phyloP scores from a whole-genome alignment of 805 yeast species.

The Helenozyma baotianmanensis region DNA sequence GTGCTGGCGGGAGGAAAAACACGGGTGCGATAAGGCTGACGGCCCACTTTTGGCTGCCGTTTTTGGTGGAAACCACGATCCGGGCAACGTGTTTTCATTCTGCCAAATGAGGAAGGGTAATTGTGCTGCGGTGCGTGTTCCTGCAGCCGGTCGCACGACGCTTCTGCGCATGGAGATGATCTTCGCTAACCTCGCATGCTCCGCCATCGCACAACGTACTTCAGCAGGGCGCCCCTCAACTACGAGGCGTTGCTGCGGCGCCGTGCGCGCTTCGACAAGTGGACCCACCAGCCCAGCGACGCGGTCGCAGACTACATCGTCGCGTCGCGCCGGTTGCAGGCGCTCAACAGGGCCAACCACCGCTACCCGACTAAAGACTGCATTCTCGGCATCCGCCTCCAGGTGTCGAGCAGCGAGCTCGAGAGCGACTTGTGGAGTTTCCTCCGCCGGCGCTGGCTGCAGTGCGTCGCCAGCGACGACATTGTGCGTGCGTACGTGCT shows the following conservation, averaged over 20 bases:
- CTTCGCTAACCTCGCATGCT: no score
- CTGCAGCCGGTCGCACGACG: no score
- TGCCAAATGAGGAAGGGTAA: slow-evolving; percentile 6
- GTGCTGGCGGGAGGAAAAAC: no score
- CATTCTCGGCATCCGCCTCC: slow-evolving; percentile 6
- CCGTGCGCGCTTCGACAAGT: slow-evolving; percentile 4
- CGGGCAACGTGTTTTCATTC: slow-evolving; percentile 4
- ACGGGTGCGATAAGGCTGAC: no score
- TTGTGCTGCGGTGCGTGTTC: not conserved
- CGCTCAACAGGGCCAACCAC: slow-evolving; percentile 3
- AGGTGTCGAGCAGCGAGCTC: slow-evolving; percentile 9
- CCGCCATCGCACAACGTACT: no score
- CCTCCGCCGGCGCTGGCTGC: slow-evolving; percentile 9
- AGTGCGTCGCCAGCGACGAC: slow-evolving; percentile 4
- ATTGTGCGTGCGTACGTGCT: slow-evolving; percentile 9
- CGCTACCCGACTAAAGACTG: not conserved
- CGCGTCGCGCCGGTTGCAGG: slow-evolving; percentile 15
- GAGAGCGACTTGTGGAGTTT: slow-evolving; percentile 15
- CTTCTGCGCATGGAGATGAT: no score
- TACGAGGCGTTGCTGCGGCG: slow-evolving; percentile 12
- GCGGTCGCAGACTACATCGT: slow-evolving; percentile 10
- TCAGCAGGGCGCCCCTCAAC: slow-evolving; percentile 11
- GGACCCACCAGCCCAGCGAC: slow-evolving; percentile 3
- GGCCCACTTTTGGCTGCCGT: no score
- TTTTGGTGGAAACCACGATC: no score